Percentiles rank a stretch among this genome's conserved stretches.
phyloP scores from a whole-genome alignment of 2,329 filamentous ascomycete species.

The Pestalotiopsis sp. region DNA sequence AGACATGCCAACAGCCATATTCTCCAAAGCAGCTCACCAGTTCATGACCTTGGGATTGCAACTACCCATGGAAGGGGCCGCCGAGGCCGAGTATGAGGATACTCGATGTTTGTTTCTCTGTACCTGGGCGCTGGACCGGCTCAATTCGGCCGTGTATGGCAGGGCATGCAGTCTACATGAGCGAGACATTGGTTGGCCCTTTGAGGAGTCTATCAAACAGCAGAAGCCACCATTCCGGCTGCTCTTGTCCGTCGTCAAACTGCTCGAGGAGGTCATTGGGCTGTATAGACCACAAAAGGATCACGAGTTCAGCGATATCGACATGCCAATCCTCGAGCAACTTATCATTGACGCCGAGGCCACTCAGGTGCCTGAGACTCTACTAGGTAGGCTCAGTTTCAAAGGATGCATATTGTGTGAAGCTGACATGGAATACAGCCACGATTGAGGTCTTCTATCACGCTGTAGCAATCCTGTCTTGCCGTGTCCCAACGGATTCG shows the following conservation, averaged over 20 bases:
- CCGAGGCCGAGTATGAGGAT: constrained; percentile 39
- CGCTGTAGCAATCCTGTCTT: constrained; percentile 64
- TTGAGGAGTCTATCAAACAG: constrained; percentile 51
- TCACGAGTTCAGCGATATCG: constrained; percentile 49
- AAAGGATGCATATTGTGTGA: background rate
- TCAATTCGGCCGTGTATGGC: constrained; percentile 62
- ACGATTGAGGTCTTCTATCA: constrained; percentile 67
- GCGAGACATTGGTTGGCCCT: constrained; percentile 56
- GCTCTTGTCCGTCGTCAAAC: constrained; percentile 53
- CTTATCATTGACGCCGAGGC: constrained; percentile 58
- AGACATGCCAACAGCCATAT: constrained; percentile 55
- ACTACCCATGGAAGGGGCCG: constrained; percentile 36
- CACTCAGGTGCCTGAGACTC: constrained; percentile 46
- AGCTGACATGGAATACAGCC: constrained; percentile 38
- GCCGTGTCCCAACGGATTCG: constrained; percentile 46
- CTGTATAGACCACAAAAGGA: constrained; percentile 60
- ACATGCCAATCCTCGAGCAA: constrained; percentile 58
- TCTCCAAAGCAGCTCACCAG: constrained; percentile 57
- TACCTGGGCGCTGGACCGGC: constrained; percentile 61
- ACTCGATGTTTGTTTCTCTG: constrained; percentile 53
- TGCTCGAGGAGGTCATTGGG: constrained; percentile 61
- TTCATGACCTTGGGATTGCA: constrained; percentile 59
- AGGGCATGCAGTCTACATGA: constrained; percentile 63
- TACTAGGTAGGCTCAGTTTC: constrained; percentile 45
- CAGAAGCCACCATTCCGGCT: constrained; percentile 59